Base-by-base conservation (phyloP, 2,329 filamentous ascomycete species). In the Orbilia oligospora region DNA sequence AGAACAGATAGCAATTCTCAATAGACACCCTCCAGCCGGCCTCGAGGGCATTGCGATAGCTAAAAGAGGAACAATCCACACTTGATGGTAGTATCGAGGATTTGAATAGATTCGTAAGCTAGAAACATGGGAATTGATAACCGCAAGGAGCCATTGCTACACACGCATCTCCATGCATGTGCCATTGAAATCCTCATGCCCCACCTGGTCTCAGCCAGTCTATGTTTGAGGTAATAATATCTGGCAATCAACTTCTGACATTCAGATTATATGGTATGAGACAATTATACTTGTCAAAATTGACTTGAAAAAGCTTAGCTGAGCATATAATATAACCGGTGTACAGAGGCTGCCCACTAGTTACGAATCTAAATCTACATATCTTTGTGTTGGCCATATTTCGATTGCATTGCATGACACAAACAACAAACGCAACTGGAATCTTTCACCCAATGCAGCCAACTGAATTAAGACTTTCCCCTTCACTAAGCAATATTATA, bases 271-370 rank as follows among this genome's bases (percentile, higher is more conserved):
- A 30, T 53, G 9, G 22, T 44, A 61, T 61, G 36, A 61, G 56
- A 44, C 18, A 61, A 3, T 61, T 44, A 3, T 5, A 9, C 20
- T 41, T 24, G 14, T 61, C 56, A n/a, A 38, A 61, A 61, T 18
- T 44, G 41, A 36, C 56, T 61, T 61, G 12, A 61, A 61, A 61
- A 61, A 44, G 56, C 56, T 61, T 61, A 44, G 33, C n/a, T 27
- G 56, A 61, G 56, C 33, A 44, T 61, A 44, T 61, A 58, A n/a
- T n/a, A n/a, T n/a, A n/a, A n/a, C n/a, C n/a, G n/a, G n/a, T n/a
- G n/a, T n/a, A n/a, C n/a, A n/a, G n/a, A n/a, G n/a, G n/a, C n/a
- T n/a, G n/a, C n/a, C n/a, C n/a, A n/a, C n/a, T n/a, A n/a, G n/a
- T n/a, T n/a, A n/a, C n/a, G n/a, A n/a, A n/a, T n/a, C 14, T 30